Conservation (phyloP, 768 basidiomycete species). For the Ramaria sp. region DNA sequence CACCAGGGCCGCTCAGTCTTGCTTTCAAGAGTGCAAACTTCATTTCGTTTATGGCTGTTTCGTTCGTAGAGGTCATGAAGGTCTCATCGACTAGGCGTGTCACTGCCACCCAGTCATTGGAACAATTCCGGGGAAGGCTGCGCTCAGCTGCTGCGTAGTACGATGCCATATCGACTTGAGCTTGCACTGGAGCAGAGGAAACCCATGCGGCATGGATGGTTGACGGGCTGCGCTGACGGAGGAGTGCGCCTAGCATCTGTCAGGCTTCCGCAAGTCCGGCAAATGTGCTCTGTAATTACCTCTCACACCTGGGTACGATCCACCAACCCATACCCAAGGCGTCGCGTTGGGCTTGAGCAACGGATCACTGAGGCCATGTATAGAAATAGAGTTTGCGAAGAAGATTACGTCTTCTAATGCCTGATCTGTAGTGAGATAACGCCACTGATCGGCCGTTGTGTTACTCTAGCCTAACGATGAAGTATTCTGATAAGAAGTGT, state of each 20-base stretch:
- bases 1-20: slow-evolving; percentile 31
- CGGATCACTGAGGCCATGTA: slow-evolving; percentile 11
- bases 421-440: slow-evolving; percentile 38
- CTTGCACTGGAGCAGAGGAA: slow-evolving; percentile 39
- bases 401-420: slow-evolving; percentile 40
- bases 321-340: slow-evolving; percentile 41
- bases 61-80: slow-evolving; percentile 23
- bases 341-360: slow-evolving; percentile 30
- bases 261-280: background rate
- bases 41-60: slow-evolving; percentile 23
- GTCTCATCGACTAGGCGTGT: slow-evolving; percentile 31
- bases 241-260: slow-evolving; percentile 21
- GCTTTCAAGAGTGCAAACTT: slow-evolving; percentile 34
- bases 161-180: slow-evolving; percentile 39
- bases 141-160: slow-evolving; percentile 42
- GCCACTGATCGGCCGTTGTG: slow-evolving; percentile 36
- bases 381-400: slow-evolving; percentile 33
- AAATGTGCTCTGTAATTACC: background rate
- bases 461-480: slow-evolving; percentile 22
- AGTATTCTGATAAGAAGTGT: background rate
- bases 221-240: slow-evolving; percentile 36
- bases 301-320: slow-evolving; percentile 39
- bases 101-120: slow-evolving; percentile 41
- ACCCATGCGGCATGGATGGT: slow-evolving; percentile 39
- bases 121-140: slow-evolving; percentile 39